Evolutionary conservation across 2,329 filamentous ascomycete genomes (phyloP), one percentile per base, ranked within the genome.

Genomic region (Colletotrichum endophyticum): DNA sequence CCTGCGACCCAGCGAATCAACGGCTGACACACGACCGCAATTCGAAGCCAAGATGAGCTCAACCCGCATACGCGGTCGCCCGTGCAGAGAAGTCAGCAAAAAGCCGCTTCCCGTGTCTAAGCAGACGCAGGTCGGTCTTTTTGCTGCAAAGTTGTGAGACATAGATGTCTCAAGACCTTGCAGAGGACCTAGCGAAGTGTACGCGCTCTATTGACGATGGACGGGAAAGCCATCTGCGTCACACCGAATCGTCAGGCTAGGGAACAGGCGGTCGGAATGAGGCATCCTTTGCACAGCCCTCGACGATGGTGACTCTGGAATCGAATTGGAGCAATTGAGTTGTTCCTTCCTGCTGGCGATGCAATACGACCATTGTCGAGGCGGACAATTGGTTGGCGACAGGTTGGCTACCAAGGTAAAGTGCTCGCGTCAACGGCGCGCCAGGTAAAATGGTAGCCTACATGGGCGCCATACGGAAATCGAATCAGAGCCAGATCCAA

Each of bases 1-100:
- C 56, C n/a, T 73, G n/a, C 63, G 62, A 34, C 59, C 15, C 61
- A 70, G 66, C 76, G 76, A 78, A 78, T 78, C 69, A 78, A n/a
- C 59, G 19, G 66, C 61, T 77, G 73, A 76, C 74, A 78, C 76
- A 77, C 74, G 66, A 56, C 66, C 49, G 36, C 56, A 59, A 70
- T 66, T 28, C 61, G 56, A 57, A 72, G 66, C 74, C 76, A 67
- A 74, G 72, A 66, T 61, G 73, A 56, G 49, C 56, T 30, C 69
- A 68, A 44, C 39, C 44, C 61, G 49, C 63, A 73, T 61, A 64
- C 25, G 64, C 49, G 67, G 63, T 61, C 34, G 67, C 30, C 34
- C 34, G 57, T 53, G 59, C 59, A 66, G 57, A 66, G 34, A 66
- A 76, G 39, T 56, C 39, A 69, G 70, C 34, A 66, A 57, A 36